Base-by-base conservation (phyloP, 768 basidiomycete genomes). In the Pleurotus pulmonarius region DNA sequence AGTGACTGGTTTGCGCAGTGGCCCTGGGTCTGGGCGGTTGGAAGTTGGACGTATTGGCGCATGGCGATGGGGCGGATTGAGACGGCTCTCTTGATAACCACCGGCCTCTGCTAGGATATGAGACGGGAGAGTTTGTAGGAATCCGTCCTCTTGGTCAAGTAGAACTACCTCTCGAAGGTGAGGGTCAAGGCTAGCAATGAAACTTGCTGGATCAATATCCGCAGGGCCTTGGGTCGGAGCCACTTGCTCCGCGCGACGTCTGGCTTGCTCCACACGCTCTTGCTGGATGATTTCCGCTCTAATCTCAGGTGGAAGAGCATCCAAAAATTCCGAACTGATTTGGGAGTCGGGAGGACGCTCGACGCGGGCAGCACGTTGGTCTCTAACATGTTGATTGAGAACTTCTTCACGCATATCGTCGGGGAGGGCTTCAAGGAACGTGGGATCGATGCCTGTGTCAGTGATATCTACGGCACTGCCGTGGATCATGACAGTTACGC, bases 401-500 rank as follows among this genome's bases (percentile, higher is more conserved):
- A 99, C 94, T 67, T 99, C 97, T 67, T 97, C 96, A 49, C 97
- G 85, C 89, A 99, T 98, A 61, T 98, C 96, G 66, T 99, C 97
- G 0, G 97, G 97, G 7, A 99, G 74, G 22, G 97, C 97, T 72
- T 98, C 94, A 56, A 99, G 76, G 81, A 99, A 99, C 4, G 93
- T 94, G 2, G 95, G 93, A 68, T 99, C 97, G 65, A 99, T 98
- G 4, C 97, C 97, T 38, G 94, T 96, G 64, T 98, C 94, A 2
- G 97, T 99, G 67, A 99, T 99, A 67, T 99, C 97, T 24, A 98
- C 92, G 5, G 87, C 79, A 60, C 84, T 91, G 51, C 97, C 97
- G 69, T 94, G 92, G 53, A 99, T 92, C 73, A 84, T 81, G 64
- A 99, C 89, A 1, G 91, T 93, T 24, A 96, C 79, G 37, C 97